Conservation (phyloP, 371 early-diverging fungal species). For the Saksenaea vasiformis region DNA sequence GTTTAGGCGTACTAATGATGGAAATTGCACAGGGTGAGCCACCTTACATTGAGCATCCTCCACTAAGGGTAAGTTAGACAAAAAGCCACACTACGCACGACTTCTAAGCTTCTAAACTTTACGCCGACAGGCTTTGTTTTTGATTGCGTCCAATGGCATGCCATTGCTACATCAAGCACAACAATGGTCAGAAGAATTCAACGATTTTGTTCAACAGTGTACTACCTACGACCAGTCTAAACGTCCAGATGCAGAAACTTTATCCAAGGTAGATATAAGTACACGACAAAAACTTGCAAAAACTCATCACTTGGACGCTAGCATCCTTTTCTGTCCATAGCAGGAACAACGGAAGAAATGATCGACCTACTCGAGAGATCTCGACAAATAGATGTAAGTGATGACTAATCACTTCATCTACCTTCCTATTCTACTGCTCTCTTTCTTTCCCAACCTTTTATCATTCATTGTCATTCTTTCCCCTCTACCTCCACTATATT, state of each 20-base stretch:
- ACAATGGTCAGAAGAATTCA: slow-evolving; percentile 52
- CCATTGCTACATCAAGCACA: slow-evolving; percentile 58
- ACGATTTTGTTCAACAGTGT: slow-evolving; percentile 55
- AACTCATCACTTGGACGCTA: not conserved
- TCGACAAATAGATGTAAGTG: slow-evolving; percentile 22
- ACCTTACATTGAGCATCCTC: slow-evolving; percentile 62
- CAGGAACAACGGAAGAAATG: slow-evolving; percentile 32
- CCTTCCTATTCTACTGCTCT: not conserved
- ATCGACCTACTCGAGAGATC: slow-evolving; percentile 33
- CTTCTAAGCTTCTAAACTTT: not conserved
- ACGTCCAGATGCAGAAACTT: slow-evolving; percentile 46
- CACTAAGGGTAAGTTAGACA: slow-evolving; percentile 38
- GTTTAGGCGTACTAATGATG: slow-evolving; percentile 71
- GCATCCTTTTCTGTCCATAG: slow-evolving; percentile 40
- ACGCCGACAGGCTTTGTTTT: slow-evolving; percentile 55
- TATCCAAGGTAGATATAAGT: slow-evolving; percentile 37
- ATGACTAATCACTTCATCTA: not conserved
- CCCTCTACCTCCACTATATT: not conserved
- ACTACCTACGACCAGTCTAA: slow-evolving; percentile 46
- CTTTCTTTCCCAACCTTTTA: not conserved
- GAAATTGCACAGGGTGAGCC: slow-evolving; percentile 78
- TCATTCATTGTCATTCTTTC: not conserved
- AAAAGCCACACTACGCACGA: not conserved
- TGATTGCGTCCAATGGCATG: slow-evolving; percentile 65
- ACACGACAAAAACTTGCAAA: not conserved